phyloP scores from a whole-genome alignment of 441 rosid species.

The Arabidopsis hybrid region DNA sequence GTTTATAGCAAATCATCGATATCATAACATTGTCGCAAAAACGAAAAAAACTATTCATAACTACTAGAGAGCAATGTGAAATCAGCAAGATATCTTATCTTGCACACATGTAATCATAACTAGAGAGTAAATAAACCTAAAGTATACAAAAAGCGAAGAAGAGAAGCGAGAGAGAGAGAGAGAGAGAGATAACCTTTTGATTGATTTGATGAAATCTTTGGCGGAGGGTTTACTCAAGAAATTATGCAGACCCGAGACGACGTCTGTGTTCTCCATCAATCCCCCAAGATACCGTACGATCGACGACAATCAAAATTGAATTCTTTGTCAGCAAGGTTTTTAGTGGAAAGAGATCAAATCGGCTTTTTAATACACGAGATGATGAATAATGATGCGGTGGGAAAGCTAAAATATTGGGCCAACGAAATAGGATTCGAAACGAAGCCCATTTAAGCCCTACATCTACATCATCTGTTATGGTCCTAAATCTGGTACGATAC shows the following conservation, averaged over 20 bases:
- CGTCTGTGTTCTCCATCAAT: constrained; percentile 76
- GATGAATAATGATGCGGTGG: background rate
- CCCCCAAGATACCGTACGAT: constrained; percentile 7
- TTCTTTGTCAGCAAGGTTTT: background rate
- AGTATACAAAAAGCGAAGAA: background rate
- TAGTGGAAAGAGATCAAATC: background rate
- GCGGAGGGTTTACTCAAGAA: constrained; percentile 89
- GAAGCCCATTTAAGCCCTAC: background rate
- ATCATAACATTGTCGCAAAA: no score
- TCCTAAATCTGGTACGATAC: background rate
- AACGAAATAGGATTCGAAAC: no score
- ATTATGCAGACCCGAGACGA: constrained; percentile 74
- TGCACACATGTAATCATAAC: no score
- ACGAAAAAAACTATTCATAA: no score
- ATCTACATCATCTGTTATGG: background rate
- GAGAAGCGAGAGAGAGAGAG: background rate
- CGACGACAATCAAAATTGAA: background rate
- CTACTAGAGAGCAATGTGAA: no score
- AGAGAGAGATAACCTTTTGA: constrained; percentile 58
- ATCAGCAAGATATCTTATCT: no score
- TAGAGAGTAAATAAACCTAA: no score
- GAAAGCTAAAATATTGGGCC: background rate
- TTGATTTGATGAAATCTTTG: constrained; percentile 82
- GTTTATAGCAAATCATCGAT: no score
- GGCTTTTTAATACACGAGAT: background rate